These are phyloP conservation scores for Cytospora mali DNA, from an alignment of 2,329 filamentous ascomycete genomes.

Conservation along the genomic window DNA sequence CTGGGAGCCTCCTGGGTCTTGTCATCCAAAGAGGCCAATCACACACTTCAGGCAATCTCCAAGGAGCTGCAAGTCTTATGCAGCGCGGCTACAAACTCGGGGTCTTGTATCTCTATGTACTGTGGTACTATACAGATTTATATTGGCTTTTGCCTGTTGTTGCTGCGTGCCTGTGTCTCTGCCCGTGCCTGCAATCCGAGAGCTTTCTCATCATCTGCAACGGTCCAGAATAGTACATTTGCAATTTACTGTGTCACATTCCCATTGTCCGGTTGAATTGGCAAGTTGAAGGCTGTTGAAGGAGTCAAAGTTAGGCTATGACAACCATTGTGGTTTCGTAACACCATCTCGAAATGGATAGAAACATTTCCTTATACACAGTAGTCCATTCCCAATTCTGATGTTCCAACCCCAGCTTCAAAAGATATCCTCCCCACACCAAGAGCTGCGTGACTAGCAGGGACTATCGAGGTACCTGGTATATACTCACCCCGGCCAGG, in stretches of 20 bases:
- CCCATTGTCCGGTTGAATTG: no score
- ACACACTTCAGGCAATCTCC: constrained; percentile 5
- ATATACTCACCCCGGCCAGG: neutral
- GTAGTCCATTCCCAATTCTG: neutral
- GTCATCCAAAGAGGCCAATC: constrained; percentile 8
- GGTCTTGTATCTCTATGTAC: neutral
- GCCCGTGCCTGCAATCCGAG: neutral
- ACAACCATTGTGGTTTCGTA: neutral
- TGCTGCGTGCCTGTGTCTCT: neutral
- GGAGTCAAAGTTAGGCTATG: neutral
- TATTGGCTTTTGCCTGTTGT: neutral
- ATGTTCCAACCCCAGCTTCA: neutral
- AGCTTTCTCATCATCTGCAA: neutral
- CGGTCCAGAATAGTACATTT: neutral
- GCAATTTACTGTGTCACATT: no score
- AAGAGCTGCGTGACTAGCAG: neutral
- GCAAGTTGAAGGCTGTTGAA: neutral
- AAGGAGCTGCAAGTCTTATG: constrained; percentile 21
- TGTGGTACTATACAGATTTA: neutral
- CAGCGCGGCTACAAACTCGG: constrained; percentile 1
- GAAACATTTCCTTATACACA: neutral
- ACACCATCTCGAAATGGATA: neutral
- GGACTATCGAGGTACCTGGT: neutral
- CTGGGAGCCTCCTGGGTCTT: constrained; percentile 18
- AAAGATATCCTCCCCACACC: neutral